phyloP scores from a whole-genome alignment of 2,329 filamentous ascomycete genomes.

The Xylariaceae sp. region DNA sequence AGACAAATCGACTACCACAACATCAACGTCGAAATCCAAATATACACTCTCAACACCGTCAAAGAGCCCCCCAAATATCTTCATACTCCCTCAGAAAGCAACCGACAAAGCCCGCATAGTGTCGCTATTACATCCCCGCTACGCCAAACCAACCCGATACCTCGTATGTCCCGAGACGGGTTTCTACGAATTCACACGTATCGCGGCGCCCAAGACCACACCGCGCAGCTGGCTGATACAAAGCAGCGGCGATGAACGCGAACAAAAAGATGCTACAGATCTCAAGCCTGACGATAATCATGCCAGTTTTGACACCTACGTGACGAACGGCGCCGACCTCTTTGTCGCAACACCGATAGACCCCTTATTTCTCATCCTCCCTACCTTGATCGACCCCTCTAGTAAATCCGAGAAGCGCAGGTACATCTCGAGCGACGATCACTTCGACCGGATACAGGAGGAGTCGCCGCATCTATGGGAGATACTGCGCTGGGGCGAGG shows the following conservation, averaged over 20 bases:
- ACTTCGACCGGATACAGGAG: constrained; percentile 68
- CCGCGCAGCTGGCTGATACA: constrained; percentile 70
- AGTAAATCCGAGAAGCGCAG: constrained; percentile 58
- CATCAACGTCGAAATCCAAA: constrained; percentile 37
- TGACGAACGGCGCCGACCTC: constrained; percentile 74
- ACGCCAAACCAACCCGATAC: constrained; percentile 62
- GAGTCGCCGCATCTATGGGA: constrained; percentile 64
- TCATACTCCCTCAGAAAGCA: constrained; percentile 65
- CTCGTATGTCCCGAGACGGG: constrained; percentile 67
- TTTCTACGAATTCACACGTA: constrained; percentile 69
- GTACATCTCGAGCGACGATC: constrained; percentile 74
- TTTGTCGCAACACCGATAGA: constrained; percentile 86
- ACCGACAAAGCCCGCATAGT: constrained; percentile 63
- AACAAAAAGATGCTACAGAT: not conserved
- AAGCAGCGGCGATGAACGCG: constrained; percentile 16
- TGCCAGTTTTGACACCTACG: constrained; percentile 42
- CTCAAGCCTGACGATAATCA: constrained; percentile 30
- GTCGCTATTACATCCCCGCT: constrained; percentile 65
- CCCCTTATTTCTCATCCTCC: constrained; percentile 81
- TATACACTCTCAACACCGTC: constrained; percentile 50
- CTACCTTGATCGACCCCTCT: constrained; percentile 60
- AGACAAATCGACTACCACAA: constrained; percentile 34
- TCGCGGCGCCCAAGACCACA: constrained; percentile 58
- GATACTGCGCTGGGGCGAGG: constrained; percentile 57
- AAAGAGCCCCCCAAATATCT: constrained; percentile 59